A percentile compares a stretch with the other conserved stretches of the same genome.
These are phyloP conservation scores for Phytophthora rubi DNA, from an alignment of 352 stramenopile genomes.

Conservation along the genomic window DNA sequence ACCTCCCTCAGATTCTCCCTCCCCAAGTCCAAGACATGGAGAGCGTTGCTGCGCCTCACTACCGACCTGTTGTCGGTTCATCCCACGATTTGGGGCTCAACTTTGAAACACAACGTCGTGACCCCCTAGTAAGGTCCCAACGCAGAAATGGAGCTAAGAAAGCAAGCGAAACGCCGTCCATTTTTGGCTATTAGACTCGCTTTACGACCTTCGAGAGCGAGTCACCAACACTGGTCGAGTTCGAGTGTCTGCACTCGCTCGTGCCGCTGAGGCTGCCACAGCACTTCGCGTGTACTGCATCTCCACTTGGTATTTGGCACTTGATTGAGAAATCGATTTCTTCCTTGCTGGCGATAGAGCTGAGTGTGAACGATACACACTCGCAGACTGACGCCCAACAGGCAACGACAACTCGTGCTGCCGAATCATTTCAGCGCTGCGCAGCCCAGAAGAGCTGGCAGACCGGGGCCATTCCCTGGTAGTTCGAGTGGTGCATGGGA, in stretches of 20 bases:
- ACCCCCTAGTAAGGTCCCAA: not conserved
- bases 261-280: constrained; percentile 24
- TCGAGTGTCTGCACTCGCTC: constrained; percentile 2
- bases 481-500: not conserved
- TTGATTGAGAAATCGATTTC: constrained; percentile 18
- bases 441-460: constrained; percentile 28
- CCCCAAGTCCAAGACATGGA: constrained; percentile 8
- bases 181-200: constrained; percentile 25
- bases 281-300: constrained; percentile 58
- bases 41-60: constrained; percentile 7
- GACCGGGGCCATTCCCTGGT: constrained; percentile 13
- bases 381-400: constrained; percentile 4
- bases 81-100: constrained; percentile 1
- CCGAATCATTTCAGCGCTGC: constrained; percentile 52
- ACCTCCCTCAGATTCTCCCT: not conserved
- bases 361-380: constrained; percentile 21
- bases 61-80: constrained; percentile 22
- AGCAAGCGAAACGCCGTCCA: constrained; percentile 20
- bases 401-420: constrained; percentile 32
- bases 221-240: constrained; percentile 11
- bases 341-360: constrained; percentile 30
- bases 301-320: constrained; percentile 51
- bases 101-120: constrained; percentile 1
- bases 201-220: constrained; percentile 16
- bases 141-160: constrained; percentile 19